These are phyloP conservation scores for Macrotyloma uniflorum DNA, from an alignment of 306 rosid genomes.

Conservation along the genomic window DNA sequence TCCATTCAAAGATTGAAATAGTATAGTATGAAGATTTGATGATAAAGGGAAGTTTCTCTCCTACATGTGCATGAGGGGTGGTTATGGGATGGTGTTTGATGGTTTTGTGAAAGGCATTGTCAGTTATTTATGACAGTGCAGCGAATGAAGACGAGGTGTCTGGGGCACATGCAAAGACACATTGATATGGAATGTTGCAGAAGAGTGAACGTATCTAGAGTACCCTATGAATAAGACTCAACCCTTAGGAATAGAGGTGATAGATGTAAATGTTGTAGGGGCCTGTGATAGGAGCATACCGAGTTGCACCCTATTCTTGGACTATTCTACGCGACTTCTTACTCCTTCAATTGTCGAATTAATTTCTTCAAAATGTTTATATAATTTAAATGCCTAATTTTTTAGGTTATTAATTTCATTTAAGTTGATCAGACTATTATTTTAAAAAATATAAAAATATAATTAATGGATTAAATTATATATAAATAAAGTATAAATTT, in stretches of 20 bases:
- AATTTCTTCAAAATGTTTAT: no score
- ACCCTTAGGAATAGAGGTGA: neutral
- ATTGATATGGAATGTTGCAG: constrained; percentile 17
- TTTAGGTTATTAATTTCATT: no score
- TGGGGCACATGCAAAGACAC: neutral
- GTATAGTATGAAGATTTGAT: neutral
- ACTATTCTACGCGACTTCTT: neutral
- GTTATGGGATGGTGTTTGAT: neutral
- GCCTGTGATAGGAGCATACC: neutral
- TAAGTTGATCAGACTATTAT: no score
- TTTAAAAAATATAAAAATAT: no score
- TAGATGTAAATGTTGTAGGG: neutral
- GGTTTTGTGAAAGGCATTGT: neutral
- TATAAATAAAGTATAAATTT: no score
- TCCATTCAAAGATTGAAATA: no score
- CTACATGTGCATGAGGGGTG: neutral
- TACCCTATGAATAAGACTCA: neutral
- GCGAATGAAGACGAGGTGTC: neutral
- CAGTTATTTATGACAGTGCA: neutral
- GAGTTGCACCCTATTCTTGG: neutral
- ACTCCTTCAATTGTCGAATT: no score
- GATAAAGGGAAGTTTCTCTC: neutral
- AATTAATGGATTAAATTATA: no score
- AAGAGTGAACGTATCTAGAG: constrained; percentile 2
- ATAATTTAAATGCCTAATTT: no score